Evolutionary conservation across 306 rosid genomes (phyloP), one percentile per base, ranked within the genome.

Genomic region (Corylus americana): DNA sequence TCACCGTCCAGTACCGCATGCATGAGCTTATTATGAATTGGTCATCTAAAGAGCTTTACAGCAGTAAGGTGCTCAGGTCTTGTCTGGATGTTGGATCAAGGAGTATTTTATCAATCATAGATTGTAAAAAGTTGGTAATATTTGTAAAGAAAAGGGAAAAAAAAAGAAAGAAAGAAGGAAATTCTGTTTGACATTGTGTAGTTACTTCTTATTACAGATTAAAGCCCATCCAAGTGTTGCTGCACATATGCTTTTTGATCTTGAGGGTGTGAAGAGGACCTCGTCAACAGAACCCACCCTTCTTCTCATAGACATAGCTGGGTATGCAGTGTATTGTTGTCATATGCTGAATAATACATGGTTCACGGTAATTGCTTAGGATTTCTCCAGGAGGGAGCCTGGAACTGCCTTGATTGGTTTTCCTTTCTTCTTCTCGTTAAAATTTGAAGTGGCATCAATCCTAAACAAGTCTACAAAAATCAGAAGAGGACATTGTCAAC

Each of bases 21-120:
- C 98, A 93, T 70, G 90, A 95, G 83, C 92, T 85, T 71, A 95
- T 93, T 80, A 95, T 95, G 99, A 87, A 91, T 78, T 95, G 98
- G 99, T 95, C 99, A 72, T 95, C 99, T 57, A 86, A 90, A 82
- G 99, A 95, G 86, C 99, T 95, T 81, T 95, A 95, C 92, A 85
- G 88, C 86, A 91, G 90, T 82, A 93, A 95, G 99, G 98, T 95
- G 84, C 83, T 78, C 70, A 69, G 69, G 70, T 61, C 74, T 57
- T 75, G 83, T 73, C 82, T 76, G 70, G 55, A 58, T 77, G 57
- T 80, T 74, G 74, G 66, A 8, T 80, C 7, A 62, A 71, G 78
- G 50, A 66, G 69, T 35, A 79, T 55, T 74, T 75, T 71, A 31
- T 61, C 61, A 57, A 49, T 74, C 72, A 74, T 80, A 53, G 22